phyloP scores from a whole-genome alignment of 1,139 yeast genomes.

The Lodderomyces theae region DNA sequence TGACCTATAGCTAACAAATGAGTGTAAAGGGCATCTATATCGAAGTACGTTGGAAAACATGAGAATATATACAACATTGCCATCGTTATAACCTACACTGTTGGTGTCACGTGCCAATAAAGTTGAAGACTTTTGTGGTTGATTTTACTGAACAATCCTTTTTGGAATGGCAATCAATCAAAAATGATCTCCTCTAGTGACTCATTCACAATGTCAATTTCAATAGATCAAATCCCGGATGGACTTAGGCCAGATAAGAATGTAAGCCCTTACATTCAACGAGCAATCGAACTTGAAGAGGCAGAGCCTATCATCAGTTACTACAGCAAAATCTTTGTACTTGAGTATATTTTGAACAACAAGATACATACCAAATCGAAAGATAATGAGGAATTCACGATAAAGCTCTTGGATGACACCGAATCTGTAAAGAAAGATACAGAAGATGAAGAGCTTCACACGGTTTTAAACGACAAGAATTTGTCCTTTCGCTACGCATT shows the following conservation, averaged over 20 bases:
- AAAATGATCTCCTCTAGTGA: neutral
- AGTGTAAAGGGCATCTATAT: no score
- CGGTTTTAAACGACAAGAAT: conserved; percentile 54
- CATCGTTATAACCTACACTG: no score
- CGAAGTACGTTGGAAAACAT: no score
- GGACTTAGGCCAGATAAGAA: conserved; percentile 32
- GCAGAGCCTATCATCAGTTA: conserved; percentile 57
- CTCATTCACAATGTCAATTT: conserved; percentile 16
- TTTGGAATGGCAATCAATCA: neutral
- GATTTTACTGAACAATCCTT: no score
- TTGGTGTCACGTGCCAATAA: no score
- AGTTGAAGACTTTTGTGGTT: no score
- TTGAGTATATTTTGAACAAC: conserved; percentile 59
- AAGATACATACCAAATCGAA: conserved; percentile 54
- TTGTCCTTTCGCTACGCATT: conserved; percentile 58
- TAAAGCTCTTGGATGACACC: conserved; percentile 59
- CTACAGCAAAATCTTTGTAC: conserved; percentile 59
- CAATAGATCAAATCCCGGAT: conserved; percentile 25
- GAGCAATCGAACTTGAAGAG: conserved; percentile 50
- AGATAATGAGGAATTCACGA: conserved; percentile 56
- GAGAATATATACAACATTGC: no score
- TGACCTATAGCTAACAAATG: no score
- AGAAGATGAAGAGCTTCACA: conserved; percentile 33
- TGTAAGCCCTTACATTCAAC: conserved; percentile 42
- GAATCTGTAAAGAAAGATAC: conserved; percentile 46